Percentiles rank a stretch among this genome's conserved stretches.
phyloP scores from a whole-genome alignment of 2,329 filamentous ascomycete genomes.

The Fusarium veterinarium region DNA sequence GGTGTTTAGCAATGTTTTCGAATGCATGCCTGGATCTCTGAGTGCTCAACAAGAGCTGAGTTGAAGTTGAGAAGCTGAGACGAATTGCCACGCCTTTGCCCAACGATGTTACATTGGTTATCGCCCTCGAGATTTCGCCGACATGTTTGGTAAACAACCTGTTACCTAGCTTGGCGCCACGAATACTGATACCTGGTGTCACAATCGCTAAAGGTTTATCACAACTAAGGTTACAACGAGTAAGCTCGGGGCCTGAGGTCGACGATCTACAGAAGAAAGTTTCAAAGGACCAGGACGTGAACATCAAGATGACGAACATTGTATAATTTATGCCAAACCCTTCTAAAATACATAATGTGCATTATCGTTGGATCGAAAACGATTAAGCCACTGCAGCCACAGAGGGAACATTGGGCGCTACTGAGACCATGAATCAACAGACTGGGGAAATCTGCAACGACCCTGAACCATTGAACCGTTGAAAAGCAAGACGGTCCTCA shows the following conservation, averaged over 20 bases:
- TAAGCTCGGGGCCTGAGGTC: constrained; percentile 5
- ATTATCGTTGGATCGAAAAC: background rate
- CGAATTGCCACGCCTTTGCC: constrained; percentile 15
- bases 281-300: background rate
- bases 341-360: background rate
- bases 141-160: background rate
- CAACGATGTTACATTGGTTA: constrained; percentile 15
- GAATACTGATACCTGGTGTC: constrained; percentile 7
- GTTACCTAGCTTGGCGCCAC: constrained; percentile 16
- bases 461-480: constrained; percentile 26
- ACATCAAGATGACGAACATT: background rate
- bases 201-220: constrained; percentile 20
- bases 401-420: background rate
- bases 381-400: constrained; percentile 5
- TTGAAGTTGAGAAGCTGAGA: constrained; percentile 15
- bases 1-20: background rate
- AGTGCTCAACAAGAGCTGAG: background rate
- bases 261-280: background rate
- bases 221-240: constrained; percentile 16
- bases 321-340: background rate
- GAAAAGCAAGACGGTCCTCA: background rate
- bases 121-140: background rate
- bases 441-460: constrained; percentile 26
- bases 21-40: constrained; percentile 4
- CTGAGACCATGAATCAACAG: constrained; percentile 3